Evolutionary conservation across 2,329 filamentous ascomycete genomes (phyloP).

Genomic region (Penicillium glabrum): DNA sequence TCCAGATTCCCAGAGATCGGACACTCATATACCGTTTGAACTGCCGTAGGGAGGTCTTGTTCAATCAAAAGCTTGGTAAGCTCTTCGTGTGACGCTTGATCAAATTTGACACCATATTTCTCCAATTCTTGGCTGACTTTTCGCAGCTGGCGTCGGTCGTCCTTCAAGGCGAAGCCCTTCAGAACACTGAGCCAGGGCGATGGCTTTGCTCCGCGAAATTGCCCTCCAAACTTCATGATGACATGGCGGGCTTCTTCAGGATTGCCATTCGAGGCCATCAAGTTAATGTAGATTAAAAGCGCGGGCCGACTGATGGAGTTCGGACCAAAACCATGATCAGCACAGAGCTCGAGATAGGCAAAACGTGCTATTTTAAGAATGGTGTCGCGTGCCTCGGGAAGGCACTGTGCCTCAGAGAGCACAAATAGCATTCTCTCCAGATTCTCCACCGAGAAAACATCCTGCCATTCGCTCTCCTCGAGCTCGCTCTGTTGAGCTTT

Average conservation of each 20-base stretch:
- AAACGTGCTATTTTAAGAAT: constrained; percentile 43
- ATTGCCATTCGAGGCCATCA: constrained; percentile 56
- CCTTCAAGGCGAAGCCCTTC: constrained; percentile 61
- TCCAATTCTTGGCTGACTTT: constrained; percentile 56
- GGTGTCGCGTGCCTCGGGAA: constrained; percentile 37
- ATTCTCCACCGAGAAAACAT: constrained; percentile 40
- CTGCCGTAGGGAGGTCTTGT: constrained; percentile 58
- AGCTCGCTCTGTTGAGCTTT: constrained; percentile 37
- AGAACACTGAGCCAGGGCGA: constrained; percentile 54
- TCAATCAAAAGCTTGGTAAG: constrained; percentile 65
- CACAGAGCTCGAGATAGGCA: constrained; percentile 37
- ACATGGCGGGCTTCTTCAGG: constrained; percentile 54
- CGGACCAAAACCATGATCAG: constrained; percentile 44
- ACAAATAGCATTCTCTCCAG: constrained; percentile 43
- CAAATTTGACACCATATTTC: constrained; percentile 51
- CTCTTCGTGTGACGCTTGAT: constrained; percentile 43
- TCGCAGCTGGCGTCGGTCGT: constrained; percentile 57
- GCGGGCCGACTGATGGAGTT: constrained; percentile 36
- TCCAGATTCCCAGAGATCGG: constrained; percentile 44
- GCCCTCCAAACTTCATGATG: constrained; percentile 43
- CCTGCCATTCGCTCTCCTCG: constrained; percentile 32
- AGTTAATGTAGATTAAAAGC: constrained; percentile 48
- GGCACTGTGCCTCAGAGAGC: constrained; percentile 35
- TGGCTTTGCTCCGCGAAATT: constrained; percentile 28
- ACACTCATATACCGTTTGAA: constrained; percentile 67